These are phyloP conservation scores for Amylocarpus encephaloides DNA, from an alignment of 2,329 filamentous ascomycete species.

Conservation along the genomic window DNA sequence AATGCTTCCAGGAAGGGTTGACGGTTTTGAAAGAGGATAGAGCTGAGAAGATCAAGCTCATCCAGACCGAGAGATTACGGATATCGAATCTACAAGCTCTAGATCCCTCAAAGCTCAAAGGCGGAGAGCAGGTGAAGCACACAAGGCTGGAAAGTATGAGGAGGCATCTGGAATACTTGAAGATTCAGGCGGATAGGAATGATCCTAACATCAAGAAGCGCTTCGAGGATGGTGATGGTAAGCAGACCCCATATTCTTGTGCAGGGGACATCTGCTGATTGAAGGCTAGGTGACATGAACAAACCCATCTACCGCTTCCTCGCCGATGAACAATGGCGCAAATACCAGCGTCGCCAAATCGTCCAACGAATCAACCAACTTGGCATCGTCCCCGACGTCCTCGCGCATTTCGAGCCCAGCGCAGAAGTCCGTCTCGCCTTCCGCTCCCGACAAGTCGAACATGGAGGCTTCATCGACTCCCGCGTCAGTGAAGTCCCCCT, in stretches of 20 bases:
- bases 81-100: constrained; percentile 61
- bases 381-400: constrained; percentile 79
- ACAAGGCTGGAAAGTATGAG: constrained; percentile 63
- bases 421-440: constrained; percentile 81
- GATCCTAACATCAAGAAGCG: constrained; percentile 88
- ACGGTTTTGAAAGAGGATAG: constrained; percentile 76
- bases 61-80: constrained; percentile 59
- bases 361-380: constrained; percentile 83
- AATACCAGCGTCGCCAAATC: constrained; percentile 72
- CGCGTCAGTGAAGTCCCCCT: constrained; percentile 66
- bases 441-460: constrained; percentile 59
- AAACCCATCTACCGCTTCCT: constrained; percentile 94
- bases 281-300: constrained; percentile 72
- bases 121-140: constrained; percentile 60
- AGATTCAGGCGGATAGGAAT: constrained; percentile 90
- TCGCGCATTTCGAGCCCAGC: constrained; percentile 70
- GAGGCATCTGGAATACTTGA: constrained; percentile 67
- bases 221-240: constrained; percentile 88
- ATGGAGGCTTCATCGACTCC: constrained; percentile 74
- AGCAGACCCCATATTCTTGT: constrained; percentile 26
- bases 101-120: constrained; percentile 49
- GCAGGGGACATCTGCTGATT: constrained; percentile 18
- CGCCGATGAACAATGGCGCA: constrained; percentile 80
- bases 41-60: constrained; percentile 69
- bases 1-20: constrained; percentile 95